Evolutionary conservation across 495 filamentous ascomycete species (phyloP), one percentile per base, ranked within the genome.

Genomic region (Hypoxylon perforatum): DNA sequence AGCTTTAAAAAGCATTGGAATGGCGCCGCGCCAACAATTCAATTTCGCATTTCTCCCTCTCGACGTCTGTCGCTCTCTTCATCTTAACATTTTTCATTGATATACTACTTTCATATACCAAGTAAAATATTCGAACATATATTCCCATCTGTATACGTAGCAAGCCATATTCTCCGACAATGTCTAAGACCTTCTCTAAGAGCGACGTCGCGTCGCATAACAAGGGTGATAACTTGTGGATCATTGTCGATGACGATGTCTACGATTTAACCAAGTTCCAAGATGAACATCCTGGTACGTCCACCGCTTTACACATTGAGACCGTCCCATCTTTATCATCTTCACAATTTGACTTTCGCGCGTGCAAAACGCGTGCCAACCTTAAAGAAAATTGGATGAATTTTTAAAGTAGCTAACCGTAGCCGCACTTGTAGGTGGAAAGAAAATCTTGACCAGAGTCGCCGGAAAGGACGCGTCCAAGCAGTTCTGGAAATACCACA

Each of bases 401-500:
- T 12, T 39, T 45, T 10, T 17, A 38, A 33, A 38, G 15, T 17
- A 19, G 36, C 56, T 69, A 53, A 69, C 19, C 17, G 8, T 33
- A 38, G 9, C 25, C 18, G 51, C 25, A 56, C 75, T 69, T 66
- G 50, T 73, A 90, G 92, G 94, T 78, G 94, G 95, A 70, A 97
- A 98, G 87, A 99, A 98, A 82, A 99, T 99, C 76, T 88, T 99
- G 55, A 88, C 92, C 70, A 84, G 94, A 59, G 93, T 98, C 14
- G 95, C 88, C 45, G 95, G 95, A 69, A 99, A 98, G 76, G 96
- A 99, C 69, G 95, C 95, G 15, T 94, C 92, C 22, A 94, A 96
- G 78, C 96, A 97, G 75, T 99, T 99, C 83, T 99, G 95, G 95
- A 99, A 98, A 80, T 98, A 99, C 77, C 95, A 99, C 84, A 99